Evolutionary conservation across 1,284 basidiomycete species (phyloP), one percentile per base, ranked within the genome.

Genomic region (Trichosporon ovoides): DNA sequence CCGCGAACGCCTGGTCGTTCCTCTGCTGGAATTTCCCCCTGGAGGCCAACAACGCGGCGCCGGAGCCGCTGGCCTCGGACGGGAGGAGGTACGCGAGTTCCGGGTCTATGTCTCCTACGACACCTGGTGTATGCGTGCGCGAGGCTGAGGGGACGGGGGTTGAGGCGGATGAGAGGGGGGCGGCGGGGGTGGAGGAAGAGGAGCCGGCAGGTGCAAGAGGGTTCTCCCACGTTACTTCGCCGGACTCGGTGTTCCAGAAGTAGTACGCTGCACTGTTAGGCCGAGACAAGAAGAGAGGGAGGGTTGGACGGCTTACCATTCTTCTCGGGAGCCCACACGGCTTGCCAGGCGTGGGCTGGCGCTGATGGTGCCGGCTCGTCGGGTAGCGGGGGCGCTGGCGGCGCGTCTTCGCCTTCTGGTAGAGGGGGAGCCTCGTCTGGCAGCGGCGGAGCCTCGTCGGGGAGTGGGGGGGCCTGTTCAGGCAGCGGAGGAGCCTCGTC

Each of bases 141-240:
- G 38, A 53, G 1, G 9, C 38, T 1, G 38, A 34, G 53, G 18
- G 33, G 34, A 48, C 19, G 52, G 38, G 56, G 22, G 48, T 40
- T 84, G 74, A 7, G 82, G 43, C 59, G 67, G 63, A 55, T 58
- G 61, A 28, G 55, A 64, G n/a, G 69, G 49, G 54, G 61, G 72
- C 16, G 28, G 61, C 64, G 22, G 70, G 59, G 43, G 62, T 60
- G 16, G 70, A 60, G 38, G 12, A 75, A 52, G 53, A 73, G 24
- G 55, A 66, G 12, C 61, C 60, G 0, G 61, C 14, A 3, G 73
- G 66, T 7, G 64, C 69, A 18, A 94, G 81, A 7, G 91, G 91
- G 70, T 94, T 94, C 38, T 81, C 80, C 91, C 91, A 94, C 20
- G 91, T 93, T 34, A 90, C 92, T 77, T 91, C 85, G 59, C 86